These are phyloP conservation scores for Cupressus sempervirens DNA, from an alignment of 75 land plant species.

Conservation along the genomic window DNA sequence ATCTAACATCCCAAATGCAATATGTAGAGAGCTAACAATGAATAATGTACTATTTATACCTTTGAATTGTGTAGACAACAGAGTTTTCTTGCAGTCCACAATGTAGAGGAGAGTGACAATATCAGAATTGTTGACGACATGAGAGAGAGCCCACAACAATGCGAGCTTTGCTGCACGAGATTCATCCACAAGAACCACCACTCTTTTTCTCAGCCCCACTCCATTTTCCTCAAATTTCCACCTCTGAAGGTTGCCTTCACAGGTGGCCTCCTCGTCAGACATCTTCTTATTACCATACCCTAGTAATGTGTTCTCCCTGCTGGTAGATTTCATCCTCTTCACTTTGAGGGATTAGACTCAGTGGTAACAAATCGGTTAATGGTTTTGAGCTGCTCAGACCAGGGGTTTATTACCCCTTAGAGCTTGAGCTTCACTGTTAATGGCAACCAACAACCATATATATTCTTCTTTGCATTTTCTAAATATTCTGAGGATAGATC, in stretches of 20 bases:
- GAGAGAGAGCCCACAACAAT: constrained; percentile 81
- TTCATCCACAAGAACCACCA: constrained; percentile 66
- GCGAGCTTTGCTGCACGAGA: constrained; percentile 53
- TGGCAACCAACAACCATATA: too few species aligned
- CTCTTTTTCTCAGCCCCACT: constrained; percentile 48
- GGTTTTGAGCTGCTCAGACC: neutral
- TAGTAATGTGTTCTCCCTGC: neutral
- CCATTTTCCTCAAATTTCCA: constrained; percentile 12
- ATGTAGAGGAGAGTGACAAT: constrained; percentile 57
- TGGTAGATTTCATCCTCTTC: neutral
- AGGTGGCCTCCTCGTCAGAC: neutral
- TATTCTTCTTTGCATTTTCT: too few species aligned
- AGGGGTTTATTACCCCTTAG: neutral
- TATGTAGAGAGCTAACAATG: neutral
- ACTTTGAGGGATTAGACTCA: neutral
- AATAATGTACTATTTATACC: neutral
- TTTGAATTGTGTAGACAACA: neutral
- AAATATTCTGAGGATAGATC: too few species aligned
- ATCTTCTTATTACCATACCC: neutral
- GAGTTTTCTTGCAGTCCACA: neutral
- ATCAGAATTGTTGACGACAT: constrained; percentile 67
- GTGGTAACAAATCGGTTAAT: too few species aligned
- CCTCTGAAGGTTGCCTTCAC: neutral
- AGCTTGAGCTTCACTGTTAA: neutral
- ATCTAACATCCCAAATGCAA: neutral